Conservation (phyloP, 2,329 filamentous ascomycete species). For the Neocucurbitaria cava region DNA sequence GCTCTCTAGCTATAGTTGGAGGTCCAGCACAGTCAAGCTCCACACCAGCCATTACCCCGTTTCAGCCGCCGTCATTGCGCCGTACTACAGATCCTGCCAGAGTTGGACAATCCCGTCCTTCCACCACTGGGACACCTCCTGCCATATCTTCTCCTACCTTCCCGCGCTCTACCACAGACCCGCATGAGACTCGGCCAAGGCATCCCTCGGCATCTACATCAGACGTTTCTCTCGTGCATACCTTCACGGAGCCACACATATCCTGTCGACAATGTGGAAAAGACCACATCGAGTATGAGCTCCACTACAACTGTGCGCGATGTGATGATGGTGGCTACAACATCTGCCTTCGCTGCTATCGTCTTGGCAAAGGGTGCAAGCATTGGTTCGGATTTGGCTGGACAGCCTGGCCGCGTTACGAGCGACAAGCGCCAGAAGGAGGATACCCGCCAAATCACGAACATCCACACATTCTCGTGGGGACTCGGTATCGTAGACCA, state of each 20-base stretch:
- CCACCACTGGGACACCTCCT: constrained; percentile 36
- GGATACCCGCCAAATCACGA: constrained; percentile 52
- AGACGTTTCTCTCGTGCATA: constrained; percentile 17
- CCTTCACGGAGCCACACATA: constrained; percentile 73
- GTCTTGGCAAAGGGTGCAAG: constrained; percentile 75
- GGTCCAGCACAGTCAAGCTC: constrained; percentile 27
- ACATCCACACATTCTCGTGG: constrained; percentile 60
- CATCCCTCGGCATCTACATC: constrained; percentile 20
- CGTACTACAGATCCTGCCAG: constrained; percentile 42
- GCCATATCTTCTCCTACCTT: constrained; percentile 27
- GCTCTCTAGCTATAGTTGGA: constrained; percentile 31
- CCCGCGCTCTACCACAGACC: constrained; percentile 41
- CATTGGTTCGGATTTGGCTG: constrained; percentile 90
- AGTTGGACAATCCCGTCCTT: constrained; percentile 24
- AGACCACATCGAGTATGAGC: constrained; percentile 78
- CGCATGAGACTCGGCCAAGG: constrained; percentile 25
- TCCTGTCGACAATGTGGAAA: constrained; percentile 75
- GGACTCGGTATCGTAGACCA: constrained; percentile 53
- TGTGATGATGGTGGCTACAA: constrained; percentile 78
- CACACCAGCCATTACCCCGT: constrained; percentile 19
- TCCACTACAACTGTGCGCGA: constrained; percentile 81
- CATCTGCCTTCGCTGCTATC: constrained; percentile 82
- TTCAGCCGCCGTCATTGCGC: constrained; percentile 30
- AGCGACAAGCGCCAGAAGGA: constrained; percentile 50
- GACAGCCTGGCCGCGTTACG: constrained; percentile 72